Evolutionary conservation across 805 yeast genomes (phyloP), one percentile per base, ranked within the genome.

Genomic region (Zygosaccharomyces bisporus): DNA sequence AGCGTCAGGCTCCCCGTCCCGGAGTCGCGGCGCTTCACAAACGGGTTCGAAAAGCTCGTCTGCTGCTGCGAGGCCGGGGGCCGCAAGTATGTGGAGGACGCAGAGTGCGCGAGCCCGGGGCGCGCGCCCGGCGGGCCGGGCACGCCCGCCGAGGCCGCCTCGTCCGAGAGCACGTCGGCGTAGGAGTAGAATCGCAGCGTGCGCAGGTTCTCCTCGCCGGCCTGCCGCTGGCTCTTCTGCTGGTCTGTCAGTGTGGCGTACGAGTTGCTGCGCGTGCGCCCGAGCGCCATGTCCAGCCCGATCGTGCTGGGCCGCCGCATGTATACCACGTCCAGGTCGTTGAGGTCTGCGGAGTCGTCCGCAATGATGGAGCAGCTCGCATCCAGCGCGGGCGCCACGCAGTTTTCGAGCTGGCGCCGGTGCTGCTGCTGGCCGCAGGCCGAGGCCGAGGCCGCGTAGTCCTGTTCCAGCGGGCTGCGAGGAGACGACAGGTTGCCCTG

Each of bases 341-440:
- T 83, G 47, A 88, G 73, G 55, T 83, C 77, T 4, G 83, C 70
- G 34, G 70, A 66, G 8, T 67, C 56, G 54, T 80, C 80, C 10
- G 81, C 76, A 34, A 80, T 72, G 29, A 85, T 69, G 47, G 83
- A 78, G 14, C 81, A 74, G 4, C 93, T 77, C 6, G 95, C 87
- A 55, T 86, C 95, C 53, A 87, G 69, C 5, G 86, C 86, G 0
- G 96, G 90, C 1, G 95, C 85, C 16, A 87, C 85, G 53, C 66
- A 77, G 63, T 88, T 85, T 61, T 86, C 86, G 29, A 66, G 54
- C 12, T 71, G 68, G 64, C 72, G 66, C 54, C 66, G 71, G 4
- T 64, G 62, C 54, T 66, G 71, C 3, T 64, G 62, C 25, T 21
- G 9, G 13, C 23, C 39, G 4, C 14, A 13, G 10, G 16, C 17